phyloP scores from a whole-genome alignment of 2,329 filamentous ascomycete species.

The Coccinonectria pachysandricola region DNA sequence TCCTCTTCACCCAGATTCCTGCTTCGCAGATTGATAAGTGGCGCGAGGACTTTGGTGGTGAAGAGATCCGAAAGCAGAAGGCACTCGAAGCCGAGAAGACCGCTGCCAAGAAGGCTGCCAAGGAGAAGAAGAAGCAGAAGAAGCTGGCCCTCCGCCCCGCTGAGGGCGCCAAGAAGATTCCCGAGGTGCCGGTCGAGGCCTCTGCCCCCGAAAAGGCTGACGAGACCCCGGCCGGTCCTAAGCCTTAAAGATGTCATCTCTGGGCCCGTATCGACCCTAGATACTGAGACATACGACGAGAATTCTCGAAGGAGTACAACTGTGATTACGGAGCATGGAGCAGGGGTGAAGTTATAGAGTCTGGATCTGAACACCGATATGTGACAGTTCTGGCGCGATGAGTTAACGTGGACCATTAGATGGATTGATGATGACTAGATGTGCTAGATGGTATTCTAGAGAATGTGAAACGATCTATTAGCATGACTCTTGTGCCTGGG shows the following conservation, averaged over 20 bases:
- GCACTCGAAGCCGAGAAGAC: conserved; percentile 43
- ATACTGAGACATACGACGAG: no score
- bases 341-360: no score
- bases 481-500: conserved; percentile 1
- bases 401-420: no score
- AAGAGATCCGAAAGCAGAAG: conserved; percentile 58
- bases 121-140: conserved; percentile 40
- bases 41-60: conserved; percentile 63
- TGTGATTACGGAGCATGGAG: no score
- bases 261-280: no score
- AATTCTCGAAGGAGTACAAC: no score
- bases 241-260: no score
- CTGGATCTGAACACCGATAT: no score
- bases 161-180: conserved; percentile 2
- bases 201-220: conserved; percentile 8
- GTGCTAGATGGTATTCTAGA: conserved; percentile 7
- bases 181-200: conserved; percentile 3
- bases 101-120: conserved; percentile 40
- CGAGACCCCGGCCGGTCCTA: conserved; percentile 7
- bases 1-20: conserved; percentile 76
- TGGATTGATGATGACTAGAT: conserved; percentile 13
- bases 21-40: conserved; percentile 74
- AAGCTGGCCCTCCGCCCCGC: conserved; percentile 16
- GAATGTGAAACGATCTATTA: conserved; percentile 4
- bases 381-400: no score